Evolutionary conservation across 441 rosid genomes (phyloP).

Genomic region (Adansonia rubrostipa): DNA sequence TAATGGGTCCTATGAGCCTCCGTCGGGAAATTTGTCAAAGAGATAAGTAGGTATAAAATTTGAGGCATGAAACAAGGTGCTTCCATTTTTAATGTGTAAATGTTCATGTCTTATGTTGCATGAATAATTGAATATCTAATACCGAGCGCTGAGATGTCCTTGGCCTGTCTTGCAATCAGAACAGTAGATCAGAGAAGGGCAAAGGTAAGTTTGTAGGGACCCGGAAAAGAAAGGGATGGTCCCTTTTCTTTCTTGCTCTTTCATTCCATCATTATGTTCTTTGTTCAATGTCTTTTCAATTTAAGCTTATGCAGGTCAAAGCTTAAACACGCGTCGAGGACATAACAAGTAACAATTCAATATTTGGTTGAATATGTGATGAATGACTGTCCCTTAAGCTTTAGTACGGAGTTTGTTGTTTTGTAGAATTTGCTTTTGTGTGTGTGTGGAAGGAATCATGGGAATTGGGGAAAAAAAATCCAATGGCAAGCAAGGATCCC

Average conservation of each 20-base stretch:
- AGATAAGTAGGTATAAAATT: background rate
- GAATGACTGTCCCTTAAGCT: background rate
- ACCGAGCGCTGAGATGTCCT: background rate
- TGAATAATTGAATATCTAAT: background rate
- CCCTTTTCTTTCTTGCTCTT: background rate
- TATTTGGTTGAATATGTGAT: background rate
- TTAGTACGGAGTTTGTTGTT: constrained; percentile 20
- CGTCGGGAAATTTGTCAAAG: background rate
- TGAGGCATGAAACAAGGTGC: background rate
- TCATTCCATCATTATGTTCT: background rate
- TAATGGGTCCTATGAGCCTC: background rate
- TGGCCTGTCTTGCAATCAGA: background rate
- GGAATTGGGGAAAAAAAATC: constrained; percentile 75
- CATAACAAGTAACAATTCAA: background rate
- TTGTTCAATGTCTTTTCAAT: background rate
- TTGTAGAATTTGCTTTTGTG: constrained; percentile 81
- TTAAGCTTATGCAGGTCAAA: background rate
- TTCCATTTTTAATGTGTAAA: background rate
- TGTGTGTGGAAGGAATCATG: constrained; percentile 90
- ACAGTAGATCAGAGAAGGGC: background rate
- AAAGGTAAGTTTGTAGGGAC: background rate
- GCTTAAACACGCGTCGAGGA: background rate
- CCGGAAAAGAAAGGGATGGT: background rate
- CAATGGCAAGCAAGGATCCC: constrained; percentile 97
- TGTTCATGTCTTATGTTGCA: background rate